Base-by-base conservation (phyloP, 2,329 filamentous ascomycete species). In the Fusarium fracticaudum region DNA sequence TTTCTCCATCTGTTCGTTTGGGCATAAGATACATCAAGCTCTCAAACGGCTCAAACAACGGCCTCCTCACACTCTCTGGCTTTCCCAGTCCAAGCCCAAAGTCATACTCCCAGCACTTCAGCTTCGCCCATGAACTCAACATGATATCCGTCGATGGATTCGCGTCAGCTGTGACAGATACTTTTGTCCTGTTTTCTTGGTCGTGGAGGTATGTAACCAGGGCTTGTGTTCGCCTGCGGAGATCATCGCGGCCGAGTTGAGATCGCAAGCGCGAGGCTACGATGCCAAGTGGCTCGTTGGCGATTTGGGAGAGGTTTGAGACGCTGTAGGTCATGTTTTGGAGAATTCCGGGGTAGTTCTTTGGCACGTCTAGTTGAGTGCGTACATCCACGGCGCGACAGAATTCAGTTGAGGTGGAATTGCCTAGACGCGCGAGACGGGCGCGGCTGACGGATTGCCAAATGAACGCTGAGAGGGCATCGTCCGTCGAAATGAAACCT, bases 121-220 rank as follows among this genome's bases (percentile, higher is more conserved):
- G 76, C 59, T 87, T 86, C 1, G 84, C 83, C 88, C 88, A 91
- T 2, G 87, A 90, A 65, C 86, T 89, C 11, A 90, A 68, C 81
- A 86, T 85, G 7, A 90, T 78, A 44, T 89, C 87, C 1, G 76
- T 77, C 0, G 83, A 77, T 0, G 81, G 71, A 37, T 86, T 81
- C 6, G 86, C 60, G 8, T 73, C 78, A 0, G 81, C 82, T 5
- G 79, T 81, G 8, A 85, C 69, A 1, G 80, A 80, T n/a, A 84
- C 71, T 0, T 47, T 67, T 1, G 67, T 78, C 65, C 84, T 85
- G 60, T 86, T 84, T 0, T 78, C 62, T 6, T 77, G 67, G 12
- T 76, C 73, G 0, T 78, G 44, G 7, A 87, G 69, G 38, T 81
- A 78, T 4, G 86, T 88, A 2, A 84, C 82, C 4, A 87, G 77